These are phyloP conservation scores for Claviceps digitariae DNA, from an alignment of 2,329 filamentous ascomycete species.

Conservation along the genomic window DNA sequence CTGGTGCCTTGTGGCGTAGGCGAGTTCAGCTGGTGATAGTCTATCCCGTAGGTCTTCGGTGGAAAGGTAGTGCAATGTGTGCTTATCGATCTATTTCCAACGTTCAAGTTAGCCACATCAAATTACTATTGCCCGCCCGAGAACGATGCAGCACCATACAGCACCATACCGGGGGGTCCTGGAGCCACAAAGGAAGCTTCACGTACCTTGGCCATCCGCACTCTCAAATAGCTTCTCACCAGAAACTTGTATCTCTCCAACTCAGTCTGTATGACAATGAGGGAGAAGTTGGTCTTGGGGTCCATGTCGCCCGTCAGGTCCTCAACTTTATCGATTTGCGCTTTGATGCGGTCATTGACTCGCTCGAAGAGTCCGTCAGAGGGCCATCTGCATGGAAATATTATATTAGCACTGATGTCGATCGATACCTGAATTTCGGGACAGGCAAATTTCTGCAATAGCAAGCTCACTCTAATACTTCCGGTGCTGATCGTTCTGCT, in stretches of 20 bases:
- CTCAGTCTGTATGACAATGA: slow-evolving; percentile 94
- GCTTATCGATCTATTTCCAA: slow-evolving; percentile 52
- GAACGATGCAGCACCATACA: background rate
- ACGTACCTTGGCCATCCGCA: slow-evolving; percentile 71
- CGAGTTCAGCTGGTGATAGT: slow-evolving; percentile 65
- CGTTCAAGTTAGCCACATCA: background rate
- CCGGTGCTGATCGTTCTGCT: slow-evolving; percentile 77
- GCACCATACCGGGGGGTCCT: too few relatives aligned
- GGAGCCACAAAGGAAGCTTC: background rate
- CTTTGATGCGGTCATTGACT: slow-evolving; percentile 57
- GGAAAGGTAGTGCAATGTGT: slow-evolving; percentile 60
- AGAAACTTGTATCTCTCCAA: slow-evolving; percentile 89
- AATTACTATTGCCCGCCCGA: background rate
- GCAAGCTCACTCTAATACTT: slow-evolving; percentile 60
- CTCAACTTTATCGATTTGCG: slow-evolving; percentile 58
- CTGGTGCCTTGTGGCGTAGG: slow-evolving; percentile 77
- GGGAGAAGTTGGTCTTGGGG: slow-evolving; percentile 77
- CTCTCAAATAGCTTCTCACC: slow-evolving; percentile 67
- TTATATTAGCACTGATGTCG: background rate
- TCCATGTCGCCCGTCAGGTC: slow-evolving; percentile 75
- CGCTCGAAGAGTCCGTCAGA: slow-evolving; percentile 67
- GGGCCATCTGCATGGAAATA: slow-evolving; percentile 38
- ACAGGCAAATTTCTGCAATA: background rate
- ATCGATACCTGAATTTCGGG: background rate
- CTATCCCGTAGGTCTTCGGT: slow-evolving; percentile 38